Percentiles rank a stretch among this genome's conserved stretches.
phyloP scores from a whole-genome alignment of 768 basidiomycete genomes.

The Pleurotus sapidus region DNA sequence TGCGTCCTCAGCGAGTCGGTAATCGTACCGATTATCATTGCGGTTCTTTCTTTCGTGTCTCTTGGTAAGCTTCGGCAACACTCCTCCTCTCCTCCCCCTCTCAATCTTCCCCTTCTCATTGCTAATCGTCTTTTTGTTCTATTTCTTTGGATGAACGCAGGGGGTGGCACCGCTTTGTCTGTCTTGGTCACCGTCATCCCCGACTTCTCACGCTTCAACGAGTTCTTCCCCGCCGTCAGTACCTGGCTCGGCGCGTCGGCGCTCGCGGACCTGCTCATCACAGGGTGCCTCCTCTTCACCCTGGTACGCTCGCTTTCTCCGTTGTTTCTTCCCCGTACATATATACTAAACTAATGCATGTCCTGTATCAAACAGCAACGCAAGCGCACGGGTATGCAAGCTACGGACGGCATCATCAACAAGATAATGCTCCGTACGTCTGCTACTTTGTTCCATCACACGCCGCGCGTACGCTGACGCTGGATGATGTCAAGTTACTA shows the following conservation, averaged over 20 bases:
- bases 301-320: not conserved
- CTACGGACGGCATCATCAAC: constrained; percentile 6
- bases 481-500: not conserved
- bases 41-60: not conserved
- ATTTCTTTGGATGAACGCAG: not conserved
- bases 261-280: constrained; percentile 6
- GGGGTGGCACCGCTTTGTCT: constrained; percentile 2
- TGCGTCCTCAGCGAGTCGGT: not conserved
- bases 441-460: not conserved
- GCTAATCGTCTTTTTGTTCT: not conserved
- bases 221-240: constrained; percentile 2
- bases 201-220: not conserved
- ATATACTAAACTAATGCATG: not conserved
- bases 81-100: too few species aligned
- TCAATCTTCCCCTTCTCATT: too few species aligned
- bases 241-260: constrained; percentile 7
- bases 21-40: not conserved
- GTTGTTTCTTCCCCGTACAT: not conserved
- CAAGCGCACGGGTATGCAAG: constrained; percentile 3
- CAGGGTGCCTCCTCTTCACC: not conserved
- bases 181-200: not conserved
- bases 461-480: not conserved
- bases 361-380: not conserved
- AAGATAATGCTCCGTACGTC: constrained; percentile 5
- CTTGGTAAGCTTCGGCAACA: not conserved